Conservation (phyloP, 352 stramenopile genomes). For the Phytophthora vignae region DNA sequence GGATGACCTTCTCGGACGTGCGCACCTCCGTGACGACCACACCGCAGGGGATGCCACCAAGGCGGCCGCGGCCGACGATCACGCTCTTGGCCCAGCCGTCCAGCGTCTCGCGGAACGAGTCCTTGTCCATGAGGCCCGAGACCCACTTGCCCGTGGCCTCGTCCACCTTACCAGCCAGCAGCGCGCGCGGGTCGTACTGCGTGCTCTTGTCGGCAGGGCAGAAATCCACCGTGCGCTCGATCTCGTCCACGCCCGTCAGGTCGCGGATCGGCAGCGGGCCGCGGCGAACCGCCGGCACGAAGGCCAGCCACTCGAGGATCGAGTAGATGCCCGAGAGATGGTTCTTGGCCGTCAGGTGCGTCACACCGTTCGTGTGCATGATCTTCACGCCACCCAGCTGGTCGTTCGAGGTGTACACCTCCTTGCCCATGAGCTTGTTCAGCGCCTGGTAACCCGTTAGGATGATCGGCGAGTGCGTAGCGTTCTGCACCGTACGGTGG, state of each 20-base stretch:
- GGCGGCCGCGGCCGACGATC: slow-evolving; percentile 96
- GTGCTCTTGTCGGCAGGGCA: slow-evolving; percentile 92
- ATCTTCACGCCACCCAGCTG: slow-evolving; percentile 99
- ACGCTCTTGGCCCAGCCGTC: slow-evolving; percentile 99
- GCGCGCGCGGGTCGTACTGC: slow-evolving; percentile 95
- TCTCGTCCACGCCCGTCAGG: slow-evolving; percentile 80
- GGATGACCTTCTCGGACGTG: slow-evolving; percentile 96
- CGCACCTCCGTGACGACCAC: slow-evolving; percentile 99
- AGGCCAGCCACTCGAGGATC: slow-evolving; percentile 99
- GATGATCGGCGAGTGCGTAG: slow-evolving; percentile 97
- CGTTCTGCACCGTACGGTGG: slow-evolving; percentile 99
- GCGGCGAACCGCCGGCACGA: slow-evolving; percentile 94
- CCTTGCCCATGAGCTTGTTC: slow-evolving; percentile 99
- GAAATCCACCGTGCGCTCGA: slow-evolving; percentile 93
- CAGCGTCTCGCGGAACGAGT: slow-evolving; percentile 98
- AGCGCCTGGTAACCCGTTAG: slow-evolving; percentile 99
- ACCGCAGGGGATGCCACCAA: slow-evolving; percentile 98
- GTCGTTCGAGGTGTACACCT: slow-evolving; percentile 99
- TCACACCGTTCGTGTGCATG: slow-evolving; percentile 99
- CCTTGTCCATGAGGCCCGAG: slow-evolving; percentile 98
- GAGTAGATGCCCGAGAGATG: slow-evolving; percentile 96
- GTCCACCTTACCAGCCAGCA: slow-evolving; percentile 91
- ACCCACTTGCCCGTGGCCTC: slow-evolving; percentile 85
- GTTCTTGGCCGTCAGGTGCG: slow-evolving; percentile 97
- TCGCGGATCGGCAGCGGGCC: slow-evolving; percentile 85